phyloP scores from a whole-genome alignment of 768 basidiomycete species.

The Pisolithus orientalis region DNA sequence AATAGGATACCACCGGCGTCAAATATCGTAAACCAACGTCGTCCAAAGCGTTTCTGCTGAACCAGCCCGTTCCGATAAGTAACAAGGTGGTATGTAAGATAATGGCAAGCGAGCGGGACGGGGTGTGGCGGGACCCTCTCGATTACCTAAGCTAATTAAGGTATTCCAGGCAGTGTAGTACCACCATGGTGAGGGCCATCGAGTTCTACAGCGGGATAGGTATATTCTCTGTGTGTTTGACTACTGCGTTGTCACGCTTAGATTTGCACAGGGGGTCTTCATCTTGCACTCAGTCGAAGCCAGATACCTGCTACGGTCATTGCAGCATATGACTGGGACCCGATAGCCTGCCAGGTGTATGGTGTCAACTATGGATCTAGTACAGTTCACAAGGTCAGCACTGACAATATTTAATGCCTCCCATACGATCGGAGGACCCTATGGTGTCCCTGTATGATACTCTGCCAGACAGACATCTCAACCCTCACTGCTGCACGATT shows the following conservation, averaged over 20 bases:
- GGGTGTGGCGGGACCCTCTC: too few species aligned
- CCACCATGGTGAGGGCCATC: slow-evolving; percentile 13
- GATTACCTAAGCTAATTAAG: too few species aligned
- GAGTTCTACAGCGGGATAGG: slow-evolving; percentile 86
- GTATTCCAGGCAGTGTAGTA: too few species aligned
- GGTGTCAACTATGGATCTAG: slow-evolving; percentile 47
- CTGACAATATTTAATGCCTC: background rate
- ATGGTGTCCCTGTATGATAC: slow-evolving; percentile 1
- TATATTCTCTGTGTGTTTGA: slow-evolving; percentile 18
- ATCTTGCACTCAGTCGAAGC: slow-evolving; percentile 57
- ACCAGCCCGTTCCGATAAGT: too few species aligned
- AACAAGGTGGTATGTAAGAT: too few species aligned
- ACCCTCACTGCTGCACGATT: slow-evolving; percentile 46
- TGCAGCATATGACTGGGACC: slow-evolving; percentile 83
- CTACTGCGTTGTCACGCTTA: background rate
- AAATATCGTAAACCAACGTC: background rate
- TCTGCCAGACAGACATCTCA: slow-evolving; percentile 51
- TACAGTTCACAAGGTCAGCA: slow-evolving; percentile 34
- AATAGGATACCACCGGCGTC: background rate
- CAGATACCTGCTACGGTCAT: slow-evolving; percentile 40
- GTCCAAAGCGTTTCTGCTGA: too few species aligned
- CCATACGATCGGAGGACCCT: background rate
- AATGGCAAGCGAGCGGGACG: too few species aligned
- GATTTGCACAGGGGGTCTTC: slow-evolving; percentile 54
- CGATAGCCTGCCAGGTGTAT: slow-evolving; percentile 66